Conservation (phyloP, 2,329 filamentous ascomycete species). For the Catunica adiposa region DNA sequence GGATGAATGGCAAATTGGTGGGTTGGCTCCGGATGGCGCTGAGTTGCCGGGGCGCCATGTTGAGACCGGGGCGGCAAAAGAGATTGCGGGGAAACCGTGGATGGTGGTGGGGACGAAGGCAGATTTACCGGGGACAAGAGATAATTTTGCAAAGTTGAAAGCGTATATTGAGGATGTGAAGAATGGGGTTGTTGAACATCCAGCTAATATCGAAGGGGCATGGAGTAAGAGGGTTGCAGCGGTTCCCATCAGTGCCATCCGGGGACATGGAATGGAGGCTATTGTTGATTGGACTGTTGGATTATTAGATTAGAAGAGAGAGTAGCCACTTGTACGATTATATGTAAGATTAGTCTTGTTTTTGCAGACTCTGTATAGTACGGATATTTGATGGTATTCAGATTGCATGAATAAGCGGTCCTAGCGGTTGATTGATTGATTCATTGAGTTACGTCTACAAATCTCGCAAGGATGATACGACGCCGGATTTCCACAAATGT, state of each 20-base stretch:
- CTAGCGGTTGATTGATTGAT: too few species aligned
- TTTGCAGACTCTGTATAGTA: too few species aligned
- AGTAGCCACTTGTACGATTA: not conserved
- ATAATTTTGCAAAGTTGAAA: slow-evolving; percentile 56
- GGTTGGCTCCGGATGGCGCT: slow-evolving; percentile 1
- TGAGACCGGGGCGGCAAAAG: slow-evolving; percentile 28
- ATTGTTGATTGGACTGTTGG: slow-evolving; percentile 59
- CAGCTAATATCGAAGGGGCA: slow-evolving; percentile 44
- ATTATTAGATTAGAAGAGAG: slow-evolving; percentile 35
- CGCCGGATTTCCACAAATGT: too few species aligned
- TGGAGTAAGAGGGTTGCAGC: slow-evolving; percentile 48
- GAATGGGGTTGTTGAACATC: slow-evolving; percentile 48
- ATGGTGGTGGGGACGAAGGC: slow-evolving; percentile 91
- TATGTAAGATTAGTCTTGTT: not conserved
- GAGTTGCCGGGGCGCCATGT: slow-evolving; percentile 13
- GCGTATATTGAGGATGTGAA: slow-evolving; percentile 54
- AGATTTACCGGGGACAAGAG: slow-evolving; percentile 61
- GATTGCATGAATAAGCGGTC: too few species aligned
- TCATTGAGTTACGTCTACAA: too few species aligned
- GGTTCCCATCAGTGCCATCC: slow-evolving; percentile 80
- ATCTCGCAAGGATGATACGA: too few species aligned
- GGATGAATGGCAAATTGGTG: not conserved
- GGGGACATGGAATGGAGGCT: slow-evolving; percentile 63
- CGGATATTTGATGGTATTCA: too few species aligned
- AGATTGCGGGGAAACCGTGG: slow-evolving; percentile 90